phyloP scores from a whole-genome alignment of 1,139 yeast species.

The Yamadazyma aaseri region DNA sequence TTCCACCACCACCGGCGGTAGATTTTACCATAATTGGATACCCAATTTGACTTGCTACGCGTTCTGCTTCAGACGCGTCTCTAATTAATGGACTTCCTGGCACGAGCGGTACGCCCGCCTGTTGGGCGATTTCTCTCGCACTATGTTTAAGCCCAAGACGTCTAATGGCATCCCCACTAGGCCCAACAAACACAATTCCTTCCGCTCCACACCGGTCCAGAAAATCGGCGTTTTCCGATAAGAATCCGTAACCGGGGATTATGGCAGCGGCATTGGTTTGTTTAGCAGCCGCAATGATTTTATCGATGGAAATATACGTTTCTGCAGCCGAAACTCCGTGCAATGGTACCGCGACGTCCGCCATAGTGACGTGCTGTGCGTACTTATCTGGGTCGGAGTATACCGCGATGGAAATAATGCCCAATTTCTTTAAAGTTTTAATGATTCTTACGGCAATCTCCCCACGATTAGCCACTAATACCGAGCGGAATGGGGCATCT shows the following conservation, averaged over 20 bases:
- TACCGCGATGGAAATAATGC: conserved; percentile 78
- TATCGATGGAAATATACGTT: conserved; percentile 82
- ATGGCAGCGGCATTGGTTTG: conserved; percentile 84
- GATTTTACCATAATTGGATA: conserved; percentile 96
- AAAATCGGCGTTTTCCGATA: conserved; percentile 94
- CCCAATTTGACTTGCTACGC: conserved; percentile 72
- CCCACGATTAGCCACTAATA: conserved; percentile 94
- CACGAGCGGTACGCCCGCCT: conserved; percentile 89
- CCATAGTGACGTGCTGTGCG: conserved; percentile 78
- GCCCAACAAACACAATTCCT: conserved; percentile 92
- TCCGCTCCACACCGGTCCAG: conserved; percentile 81
- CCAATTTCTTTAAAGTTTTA: conserved; percentile 76
- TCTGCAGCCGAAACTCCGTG: conserved; percentile 85
- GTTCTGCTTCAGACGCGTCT: conserved; percentile 68
- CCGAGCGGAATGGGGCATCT: conserved; percentile 79
- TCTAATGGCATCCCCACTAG: conserved; percentile 77
- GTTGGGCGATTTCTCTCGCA: conserved; percentile 87
- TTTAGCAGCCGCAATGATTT: conserved; percentile 83
- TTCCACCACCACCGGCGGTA: conserved; percentile 99
- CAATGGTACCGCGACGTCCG: conserved; percentile 79
- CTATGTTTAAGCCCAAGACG: conserved; percentile 91
- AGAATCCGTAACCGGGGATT: conserved; percentile 95
- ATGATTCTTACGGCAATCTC: conserved; percentile 96
- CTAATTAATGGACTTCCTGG: conserved; percentile 89
- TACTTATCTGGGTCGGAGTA: conserved; percentile 89